phyloP scores from a whole-genome alignment of 2,329 filamentous ascomycete species.

The Allantophomopsis cytisporea region DNA sequence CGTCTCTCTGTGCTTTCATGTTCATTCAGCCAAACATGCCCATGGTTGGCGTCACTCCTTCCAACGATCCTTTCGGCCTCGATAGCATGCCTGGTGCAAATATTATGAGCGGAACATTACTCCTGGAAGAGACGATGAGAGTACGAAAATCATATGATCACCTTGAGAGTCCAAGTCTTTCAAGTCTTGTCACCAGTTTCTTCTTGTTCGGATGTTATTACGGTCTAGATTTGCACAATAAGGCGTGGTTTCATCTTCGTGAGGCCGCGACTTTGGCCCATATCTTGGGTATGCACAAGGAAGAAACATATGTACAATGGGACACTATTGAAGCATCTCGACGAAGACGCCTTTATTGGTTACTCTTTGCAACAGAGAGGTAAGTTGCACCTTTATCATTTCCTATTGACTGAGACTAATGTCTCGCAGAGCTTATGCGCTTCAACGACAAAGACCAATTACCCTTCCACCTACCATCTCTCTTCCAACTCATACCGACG shows the following conservation, averaged over 20 bases:
- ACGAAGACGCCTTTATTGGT: conserved; percentile 57
- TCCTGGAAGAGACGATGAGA: conserved; percentile 55
- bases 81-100: conserved; percentile 41
- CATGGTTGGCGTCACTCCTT: conserved; percentile 28
- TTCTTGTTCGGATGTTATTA: conserved; percentile 61
- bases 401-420: neutral
- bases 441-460: conserved; percentile 56
- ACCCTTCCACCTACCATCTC: conserved; percentile 58
- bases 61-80: conserved; percentile 35
- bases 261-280: conserved; percentile 62
- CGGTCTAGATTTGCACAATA: conserved; percentile 56
- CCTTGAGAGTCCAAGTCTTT: conserved; percentile 38
- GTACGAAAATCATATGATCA: conserved; percentile 51
- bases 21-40: conserved; percentile 57
- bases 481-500: conserved; percentile 46
- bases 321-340: conserved; percentile 46
- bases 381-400: conserved; percentile 17
- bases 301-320: conserved; percentile 46
- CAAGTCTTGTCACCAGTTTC: conserved; percentile 56
- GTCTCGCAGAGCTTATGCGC: conserved; percentile 44
- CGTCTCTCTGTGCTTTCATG: conserved; percentile 53
- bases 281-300: conserved; percentile 45
- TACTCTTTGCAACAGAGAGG: conserved; percentile 60
- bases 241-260: conserved; percentile 67
- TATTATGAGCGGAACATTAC: conserved; percentile 48